Percentiles rank a stretch among this genome's conserved stretches.
phyloP scores from a whole-genome alignment of 352 stramenopile genomes.

The Blastocystis sp. region DNA sequence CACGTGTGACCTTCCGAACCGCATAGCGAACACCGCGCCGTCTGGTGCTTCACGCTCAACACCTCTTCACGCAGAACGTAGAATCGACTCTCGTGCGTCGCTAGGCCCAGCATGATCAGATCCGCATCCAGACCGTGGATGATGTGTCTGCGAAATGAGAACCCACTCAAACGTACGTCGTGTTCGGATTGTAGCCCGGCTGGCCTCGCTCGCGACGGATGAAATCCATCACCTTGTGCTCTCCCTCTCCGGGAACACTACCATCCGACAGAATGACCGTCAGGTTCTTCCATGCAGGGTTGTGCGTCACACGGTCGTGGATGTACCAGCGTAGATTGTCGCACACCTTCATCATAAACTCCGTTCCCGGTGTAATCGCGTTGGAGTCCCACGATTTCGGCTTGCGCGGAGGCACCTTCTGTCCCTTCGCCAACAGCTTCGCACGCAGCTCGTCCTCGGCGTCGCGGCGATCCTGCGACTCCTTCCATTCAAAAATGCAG shows the following conservation, averaged over 20 bases:
- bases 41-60: conserved; percentile 10
- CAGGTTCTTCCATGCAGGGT: conserved; percentile 82
- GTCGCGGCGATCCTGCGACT: conserved; percentile 75
- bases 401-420: conserved; percentile 71
- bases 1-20: conserved; percentile 30
- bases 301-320: conserved; percentile 70
- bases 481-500: conserved; percentile 66
- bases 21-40: conserved; percentile 10
- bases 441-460: conserved; percentile 65
- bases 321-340: conserved; percentile 64
- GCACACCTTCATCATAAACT: conserved; percentile 61
- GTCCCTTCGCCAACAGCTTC: conserved; percentile 64
- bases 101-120: conserved; percentile 95
- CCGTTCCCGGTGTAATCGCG: conserved; percentile 83
- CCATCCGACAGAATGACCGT: conserved; percentile 91
- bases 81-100: conserved; percentile 95
- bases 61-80: conserved; percentile 90
- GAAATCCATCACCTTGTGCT: conserved; percentile 98
- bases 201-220: conserved; percentile 82
- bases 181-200: conserved; percentile 87
- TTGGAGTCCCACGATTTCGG: conserved; percentile 89
- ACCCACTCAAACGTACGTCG: conserved; percentile 59
- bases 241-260: conserved; percentile 88
- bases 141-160: conserved; percentile 70
- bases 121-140: conserved; percentile 94